A percentile compares a stretch with the other conserved stretches of the same genome.
Conservation (phyloP, 192 early-diverging fungal species). For the Geranomyces michiganensis region DNA sequence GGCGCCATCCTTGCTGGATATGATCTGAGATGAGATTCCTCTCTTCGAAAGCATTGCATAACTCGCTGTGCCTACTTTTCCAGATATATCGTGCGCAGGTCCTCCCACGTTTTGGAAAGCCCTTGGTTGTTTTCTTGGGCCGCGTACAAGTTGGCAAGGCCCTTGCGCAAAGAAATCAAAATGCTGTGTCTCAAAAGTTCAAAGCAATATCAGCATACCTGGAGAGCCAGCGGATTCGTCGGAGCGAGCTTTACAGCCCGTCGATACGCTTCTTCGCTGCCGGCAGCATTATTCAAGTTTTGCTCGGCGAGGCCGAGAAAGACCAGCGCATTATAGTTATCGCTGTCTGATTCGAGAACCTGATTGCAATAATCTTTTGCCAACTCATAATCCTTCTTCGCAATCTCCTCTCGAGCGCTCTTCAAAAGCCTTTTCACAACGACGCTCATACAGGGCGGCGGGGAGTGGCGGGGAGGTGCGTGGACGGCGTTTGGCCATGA, state of each 20-base stretch:
- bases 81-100: constrained; percentile 22
- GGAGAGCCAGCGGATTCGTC: constrained; percentile 37
- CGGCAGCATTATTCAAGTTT: constrained; percentile 26
- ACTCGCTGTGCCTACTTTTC: constrained; percentile 11
- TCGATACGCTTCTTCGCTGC: constrained; percentile 32
- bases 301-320: constrained; percentile 40
- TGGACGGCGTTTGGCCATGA: no score
- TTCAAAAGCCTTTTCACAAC: constrained; percentile 34
- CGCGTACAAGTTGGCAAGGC: constrained; percentile 40
- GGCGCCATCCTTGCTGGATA: neutral
- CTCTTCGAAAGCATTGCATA: neutral
- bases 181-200: neutral
- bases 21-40: neutral
- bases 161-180: constrained; percentile 14
- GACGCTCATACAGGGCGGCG: constrained; percentile 13
- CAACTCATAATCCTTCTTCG: constrained; percentile 36
- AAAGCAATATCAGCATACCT: constrained; percentile 29
- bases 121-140: constrained; percentile 23
- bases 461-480: no score
- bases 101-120: constrained; percentile 30
- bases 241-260: constrained; percentile 35
- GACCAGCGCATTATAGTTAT: constrained; percentile 52
- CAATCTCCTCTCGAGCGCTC: constrained; percentile 35
- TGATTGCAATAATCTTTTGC: constrained; percentile 31
- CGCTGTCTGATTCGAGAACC: constrained; percentile 33